Conservation (phyloP, 164 flowering plant species). For the Cinnamomum chago region DNA sequence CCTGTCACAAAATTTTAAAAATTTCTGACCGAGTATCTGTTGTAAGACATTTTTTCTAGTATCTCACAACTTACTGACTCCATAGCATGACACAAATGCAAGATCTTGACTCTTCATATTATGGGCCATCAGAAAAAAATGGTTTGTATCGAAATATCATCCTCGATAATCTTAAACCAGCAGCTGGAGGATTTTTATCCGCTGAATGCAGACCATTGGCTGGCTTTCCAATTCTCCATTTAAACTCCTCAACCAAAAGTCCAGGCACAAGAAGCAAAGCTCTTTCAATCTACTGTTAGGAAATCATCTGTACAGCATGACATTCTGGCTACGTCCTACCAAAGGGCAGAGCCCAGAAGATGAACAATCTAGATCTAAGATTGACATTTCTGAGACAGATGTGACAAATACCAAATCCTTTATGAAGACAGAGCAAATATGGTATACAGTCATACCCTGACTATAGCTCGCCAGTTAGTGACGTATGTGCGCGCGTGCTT, state of each 20-base stretch:
- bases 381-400: not conserved
- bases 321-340: not conserved
- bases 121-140: not conserved
- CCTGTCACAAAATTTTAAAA: too few relatives aligned
- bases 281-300: too few relatives aligned
- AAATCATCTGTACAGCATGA: not conserved
- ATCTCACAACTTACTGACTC: not conserved
- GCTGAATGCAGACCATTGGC: not conserved
- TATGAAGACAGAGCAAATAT: too few relatives aligned
- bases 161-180: not conserved
- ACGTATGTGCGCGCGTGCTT: not conserved
- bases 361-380: not conserved
- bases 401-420: not conserved
- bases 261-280: too few relatives aligned
- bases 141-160: not conserved
- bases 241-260: not conserved
- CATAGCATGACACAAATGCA: not conserved
- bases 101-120: not conserved
- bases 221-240: not conserved
- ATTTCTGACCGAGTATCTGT: not conserved
- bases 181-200: not conserved
- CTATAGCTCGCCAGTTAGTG: not conserved
- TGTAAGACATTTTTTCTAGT: not conserved
- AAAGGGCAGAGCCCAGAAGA: not conserved
- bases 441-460: too few relatives aligned